These are phyloP conservation scores for Amoeboaphelidium protococcarum DNA, from an alignment of 371 early-diverging fungal genomes.

Conservation along the genomic window DNA sequence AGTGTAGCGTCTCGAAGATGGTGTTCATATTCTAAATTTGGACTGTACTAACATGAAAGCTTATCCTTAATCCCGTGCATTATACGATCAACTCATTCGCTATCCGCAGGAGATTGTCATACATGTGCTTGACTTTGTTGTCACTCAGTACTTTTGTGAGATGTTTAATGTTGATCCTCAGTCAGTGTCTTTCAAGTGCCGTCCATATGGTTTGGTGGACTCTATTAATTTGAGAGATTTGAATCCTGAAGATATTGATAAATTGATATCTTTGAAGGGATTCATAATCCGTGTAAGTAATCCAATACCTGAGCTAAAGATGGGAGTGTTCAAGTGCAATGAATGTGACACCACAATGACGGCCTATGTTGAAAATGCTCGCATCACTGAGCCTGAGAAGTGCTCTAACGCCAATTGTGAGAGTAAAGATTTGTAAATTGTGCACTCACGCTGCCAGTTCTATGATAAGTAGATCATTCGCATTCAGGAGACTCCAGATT, in stretches of 20 bases:
- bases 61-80: constrained; percentile 23
- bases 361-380: constrained; percentile 70
- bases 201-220: constrained; percentile 64
- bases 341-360: constrained; percentile 53
- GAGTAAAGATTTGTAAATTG: constrained; percentile 53
- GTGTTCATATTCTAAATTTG: constrained; percentile 37
- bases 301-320: constrained; percentile 82
- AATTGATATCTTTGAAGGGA: constrained; percentile 84
- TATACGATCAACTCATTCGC: constrained; percentile 61
- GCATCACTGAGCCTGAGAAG: constrained; percentile 68
- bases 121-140: constrained; percentile 58
- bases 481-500: constrained; percentile 96
- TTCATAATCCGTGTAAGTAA: constrained; percentile 75
- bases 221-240: constrained; percentile 76
- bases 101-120: constrained; percentile 98
- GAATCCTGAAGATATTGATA: constrained; percentile 91
- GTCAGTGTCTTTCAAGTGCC: constrained; percentile 18
- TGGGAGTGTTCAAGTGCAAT: constrained; percentile 70
- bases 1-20: constrained; percentile 2
- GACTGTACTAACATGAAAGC: constrained; percentile 61
- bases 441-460: constrained; percentile 80
- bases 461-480: constrained; percentile 87
- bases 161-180: constrained; percentile 25
- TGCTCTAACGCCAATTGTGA: constrained; percentile 62
- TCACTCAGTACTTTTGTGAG: constrained; percentile 50